Base-by-base conservation (phyloP, 148 eudicot genomes). In the Salicornia ramosissima region DNA sequence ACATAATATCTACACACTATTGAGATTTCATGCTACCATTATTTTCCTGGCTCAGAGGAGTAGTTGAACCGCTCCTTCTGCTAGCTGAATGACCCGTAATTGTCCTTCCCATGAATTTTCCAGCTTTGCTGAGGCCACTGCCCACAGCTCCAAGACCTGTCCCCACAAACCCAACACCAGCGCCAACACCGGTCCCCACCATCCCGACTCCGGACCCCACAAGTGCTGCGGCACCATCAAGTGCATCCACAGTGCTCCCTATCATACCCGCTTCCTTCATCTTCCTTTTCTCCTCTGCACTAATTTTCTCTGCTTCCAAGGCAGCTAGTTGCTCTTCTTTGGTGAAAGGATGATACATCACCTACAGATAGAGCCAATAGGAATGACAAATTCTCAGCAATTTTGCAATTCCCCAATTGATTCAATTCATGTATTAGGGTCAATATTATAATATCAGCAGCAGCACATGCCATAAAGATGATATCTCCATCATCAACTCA, bases 161-260 rank as follows among this genome's bases (percentile, higher is more conserved):
- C 14, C 97, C 97, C 25, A 87, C 96, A 0, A 92, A 49, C 51
- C 92, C 93, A 11, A 81, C 90, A 1, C 96, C 98, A 19, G 82
- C 86, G 30, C 77, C 86, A 25, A 90, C 62, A n/a, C 97, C 97
- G 39, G 65, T 80, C 3, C 96, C 92, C 51, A 88, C 83, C 72
- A 84, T 55, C 29, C 93, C 90, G 4, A 84, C 86, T 21, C 91
- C 86, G 0, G 95, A 81, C 0, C 89, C 91, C 24, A 89, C 90
- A 16, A 85, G 33, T 19, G 83, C 75, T 45, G 85, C 94, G 0
- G 91, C 96, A 66, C 90, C 88, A 25, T 78, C 97, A 7, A 92
- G 80, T 22, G 97, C 98, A 50, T 94, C 98, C 88, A 90, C 83
- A 6, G 98, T 89, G 83, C 97, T 90, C 22, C 95, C 95, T 8